These are phyloP conservation scores for Colletotrichum navitas DNA, from an alignment of 2,329 filamentous ascomycete genomes.

Conservation along the genomic window DNA sequence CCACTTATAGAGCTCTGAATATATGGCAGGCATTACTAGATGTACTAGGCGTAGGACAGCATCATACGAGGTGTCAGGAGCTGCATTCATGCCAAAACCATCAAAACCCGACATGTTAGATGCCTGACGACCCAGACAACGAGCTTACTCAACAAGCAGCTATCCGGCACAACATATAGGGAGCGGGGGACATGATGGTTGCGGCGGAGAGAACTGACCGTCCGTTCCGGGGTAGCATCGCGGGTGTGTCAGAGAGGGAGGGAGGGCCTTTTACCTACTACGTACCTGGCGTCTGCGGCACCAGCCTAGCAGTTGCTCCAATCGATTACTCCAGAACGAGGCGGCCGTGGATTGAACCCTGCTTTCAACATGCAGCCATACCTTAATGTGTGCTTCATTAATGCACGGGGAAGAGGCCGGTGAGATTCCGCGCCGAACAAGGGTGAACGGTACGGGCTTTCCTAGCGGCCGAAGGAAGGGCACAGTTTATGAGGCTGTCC, in stretches of 20 bases:
- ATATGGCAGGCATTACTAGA: not conserved
- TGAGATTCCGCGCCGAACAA: slow-evolving; percentile 27
- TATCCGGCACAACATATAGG: slow-evolving; percentile 21
- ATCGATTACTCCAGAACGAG: slow-evolving; percentile 27
- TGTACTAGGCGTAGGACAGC: slow-evolving; percentile 15
- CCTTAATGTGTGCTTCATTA: slow-evolving; percentile 38
- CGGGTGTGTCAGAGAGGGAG: slow-evolving; percentile 15
- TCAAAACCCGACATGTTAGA: slow-evolving; percentile 2
- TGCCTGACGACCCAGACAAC: slow-evolving; percentile 20
- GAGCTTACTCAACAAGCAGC: slow-evolving; percentile 36
- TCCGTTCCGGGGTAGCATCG: slow-evolving; percentile 37
- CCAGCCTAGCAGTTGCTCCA: slow-evolving; percentile 12
- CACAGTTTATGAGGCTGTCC: slow-evolving; percentile 28
- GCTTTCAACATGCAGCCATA: slow-evolving; percentile 37
- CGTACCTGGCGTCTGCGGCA: slow-evolving; percentile 31
- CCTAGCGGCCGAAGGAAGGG: slow-evolving; percentile 34
- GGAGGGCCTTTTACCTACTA: slow-evolving; percentile 23
- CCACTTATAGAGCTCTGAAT: not conserved
- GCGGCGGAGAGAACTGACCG: slow-evolving; percentile 26
- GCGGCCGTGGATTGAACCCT: slow-evolving; percentile 33
- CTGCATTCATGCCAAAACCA: slow-evolving; percentile 8
- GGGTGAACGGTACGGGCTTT: slow-evolving; percentile 30
- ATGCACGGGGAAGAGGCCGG: slow-evolving; percentile 40
- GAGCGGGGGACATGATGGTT: slow-evolving; percentile 22
- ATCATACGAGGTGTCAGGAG: slow-evolving; percentile 38